Percentiles rank a stretch among this genome's conserved stretches.
phyloP scores from a whole-genome alignment of 2,329 filamentous ascomycete species.

The Bipolaris bicolor region DNA sequence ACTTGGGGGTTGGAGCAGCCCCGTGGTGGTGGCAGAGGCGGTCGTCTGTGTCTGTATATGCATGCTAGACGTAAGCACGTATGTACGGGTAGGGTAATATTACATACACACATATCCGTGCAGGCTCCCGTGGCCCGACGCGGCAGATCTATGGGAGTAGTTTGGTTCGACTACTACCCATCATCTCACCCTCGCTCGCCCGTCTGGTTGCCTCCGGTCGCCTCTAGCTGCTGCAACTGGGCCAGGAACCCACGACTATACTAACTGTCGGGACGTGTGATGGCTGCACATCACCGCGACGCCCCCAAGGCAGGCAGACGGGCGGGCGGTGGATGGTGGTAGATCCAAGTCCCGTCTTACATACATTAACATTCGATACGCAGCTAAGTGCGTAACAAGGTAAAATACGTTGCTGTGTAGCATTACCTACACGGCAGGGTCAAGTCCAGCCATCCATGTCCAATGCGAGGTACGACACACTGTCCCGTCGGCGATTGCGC shows the following conservation, averaged over 20 bases:
- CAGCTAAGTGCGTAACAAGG: not conserved
- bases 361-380: not conserved
- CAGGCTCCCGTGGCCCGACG: constrained; percentile 7
- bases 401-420: not conserved
- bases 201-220: not conserved
- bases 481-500: constrained; percentile 33
- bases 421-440: not conserved
- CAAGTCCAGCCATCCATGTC: constrained; percentile 5
- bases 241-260: constrained; percentile 10
- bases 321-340: constrained; percentile 17
- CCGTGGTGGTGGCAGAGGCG: no score
- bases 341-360: constrained; percentile 9
- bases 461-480: constrained; percentile 6
- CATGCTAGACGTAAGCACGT: no score
- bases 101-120: not conserved
- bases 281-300: constrained; percentile 14
- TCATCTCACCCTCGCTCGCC: not conserved
- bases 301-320: constrained; percentile 8
- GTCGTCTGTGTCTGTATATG: no score
- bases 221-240: constrained; percentile 14
- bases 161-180: not conserved
- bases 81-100: not conserved
- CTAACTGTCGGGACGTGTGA: constrained; percentile 9
- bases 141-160: constrained; percentile 13
- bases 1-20: no score